These are phyloP conservation scores for Epithele typhae DNA, from an alignment of 768 basidiomycete genomes.

Conservation along the genomic window DNA sequence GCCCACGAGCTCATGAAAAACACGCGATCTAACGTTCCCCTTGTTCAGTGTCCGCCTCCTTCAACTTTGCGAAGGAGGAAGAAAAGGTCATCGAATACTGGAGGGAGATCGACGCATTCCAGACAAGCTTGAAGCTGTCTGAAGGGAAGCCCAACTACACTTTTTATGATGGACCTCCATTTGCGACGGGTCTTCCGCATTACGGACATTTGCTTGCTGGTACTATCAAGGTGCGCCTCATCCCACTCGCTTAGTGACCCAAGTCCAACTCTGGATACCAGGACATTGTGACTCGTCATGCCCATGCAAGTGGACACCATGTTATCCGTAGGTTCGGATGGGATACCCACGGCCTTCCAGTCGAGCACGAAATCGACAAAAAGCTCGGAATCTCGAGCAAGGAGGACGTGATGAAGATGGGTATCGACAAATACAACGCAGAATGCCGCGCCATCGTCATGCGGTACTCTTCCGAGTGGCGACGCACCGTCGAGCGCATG, in stretches of 20 bases:
- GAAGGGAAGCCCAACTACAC: constrained; percentile 87
- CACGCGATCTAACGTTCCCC: constrained; percentile 5
- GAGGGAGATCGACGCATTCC: constrained; percentile 97
- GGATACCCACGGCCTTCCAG: constrained; percentile 98
- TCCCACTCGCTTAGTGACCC: neutral
- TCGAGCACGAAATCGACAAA: constrained; percentile 99
- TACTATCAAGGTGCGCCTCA: constrained; percentile 74
- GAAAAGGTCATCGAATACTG: constrained; percentile 88
- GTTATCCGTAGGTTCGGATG: constrained; percentile 95
- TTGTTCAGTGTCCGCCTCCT: constrained; percentile 60
- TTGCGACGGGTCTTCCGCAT: constrained; percentile 94
- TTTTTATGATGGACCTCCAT: constrained; percentile 97
- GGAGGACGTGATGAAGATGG: constrained; percentile 91
- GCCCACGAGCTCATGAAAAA: constrained; percentile 1
- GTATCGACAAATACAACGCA: constrained; percentile 95
- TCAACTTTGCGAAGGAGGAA: constrained; percentile 86
- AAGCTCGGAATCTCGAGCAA: constrained; percentile 87
- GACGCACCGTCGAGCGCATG: constrained; percentile 92
- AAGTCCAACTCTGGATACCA: too few species aligned
- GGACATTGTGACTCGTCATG: constrained; percentile 98
- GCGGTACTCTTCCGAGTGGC: constrained; percentile 95
- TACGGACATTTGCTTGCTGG: constrained; percentile 93
- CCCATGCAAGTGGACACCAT: constrained; percentile 87
- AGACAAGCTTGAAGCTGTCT: constrained; percentile 87
- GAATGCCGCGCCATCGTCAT: constrained; percentile 97